Percentiles rank a stretch among this genome's conserved stretches.
These are phyloP conservation scores for Blumeria hordei DNA, from an alignment of 2,329 filamentous ascomycete genomes.

Conservation along the genomic window DNA sequence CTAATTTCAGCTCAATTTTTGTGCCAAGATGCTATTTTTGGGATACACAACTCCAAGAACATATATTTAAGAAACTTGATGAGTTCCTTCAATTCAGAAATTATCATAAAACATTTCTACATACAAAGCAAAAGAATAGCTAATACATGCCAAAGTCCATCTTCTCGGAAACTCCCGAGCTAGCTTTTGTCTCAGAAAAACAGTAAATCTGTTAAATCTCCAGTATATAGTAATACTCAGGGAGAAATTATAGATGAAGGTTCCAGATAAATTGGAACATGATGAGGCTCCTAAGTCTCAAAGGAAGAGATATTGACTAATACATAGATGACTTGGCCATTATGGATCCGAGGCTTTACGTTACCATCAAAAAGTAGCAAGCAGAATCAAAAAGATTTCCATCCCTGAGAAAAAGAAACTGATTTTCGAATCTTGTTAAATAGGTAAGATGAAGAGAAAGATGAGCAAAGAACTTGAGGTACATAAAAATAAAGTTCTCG, in stretches of 20 bases:
- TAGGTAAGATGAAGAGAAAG: too few species aligned
- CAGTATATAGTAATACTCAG: background rate
- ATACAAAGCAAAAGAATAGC: background rate
- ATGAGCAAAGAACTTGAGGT: too few species aligned
- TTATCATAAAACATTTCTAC: too few species aligned
- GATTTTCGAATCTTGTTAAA: too few species aligned
- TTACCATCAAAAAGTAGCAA: too few species aligned
- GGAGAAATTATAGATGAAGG: background rate
- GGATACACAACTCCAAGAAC: background rate
- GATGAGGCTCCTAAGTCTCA: background rate
- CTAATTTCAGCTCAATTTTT: background rate
- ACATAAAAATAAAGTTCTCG: too few species aligned
- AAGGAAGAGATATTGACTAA: background rate
- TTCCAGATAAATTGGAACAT: background rate
- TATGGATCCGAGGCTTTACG: background rate
- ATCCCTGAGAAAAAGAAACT: too few species aligned
- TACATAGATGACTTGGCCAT: background rate
- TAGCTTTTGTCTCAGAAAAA: background rate
- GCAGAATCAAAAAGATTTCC: too few species aligned
- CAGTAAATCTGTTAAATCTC: background rate
- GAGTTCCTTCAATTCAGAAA: too few species aligned
- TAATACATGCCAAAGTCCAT: background rate
- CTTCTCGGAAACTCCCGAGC: background rate
- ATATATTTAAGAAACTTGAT: too few species aligned
- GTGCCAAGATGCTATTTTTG: background rate